Base-by-base conservation (phyloP, 768 basidiomycete species). In the Galerina marginata region DNA sequence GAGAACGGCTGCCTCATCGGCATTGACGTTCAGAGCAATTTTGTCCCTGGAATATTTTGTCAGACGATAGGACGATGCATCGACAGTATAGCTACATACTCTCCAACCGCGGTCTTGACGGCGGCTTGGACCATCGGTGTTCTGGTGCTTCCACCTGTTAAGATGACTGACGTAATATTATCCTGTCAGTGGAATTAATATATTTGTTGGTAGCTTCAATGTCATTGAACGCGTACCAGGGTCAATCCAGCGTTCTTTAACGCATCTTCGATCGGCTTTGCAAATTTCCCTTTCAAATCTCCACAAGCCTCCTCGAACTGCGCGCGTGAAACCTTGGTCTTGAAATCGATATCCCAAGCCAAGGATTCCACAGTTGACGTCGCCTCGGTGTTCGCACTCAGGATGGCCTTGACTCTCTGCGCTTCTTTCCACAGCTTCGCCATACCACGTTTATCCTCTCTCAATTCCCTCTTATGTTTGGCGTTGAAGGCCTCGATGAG, bases 401-500 rank as follows among this genome's bases (percentile, higher is more conserved):
- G 76, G 64, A 99, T 91, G 7, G 88, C 82, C 79, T 99, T 99
- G 66, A 98, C 85, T 60, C 96, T 85, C 15, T 85, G 86, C 1
- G 96, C 93, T 75, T 99, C 97, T 72, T 96, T 96, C 86, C 93
- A 91, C 6, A 99, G 77, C 74, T 96, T 96, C 4, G 93, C 91
- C 89, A 97, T 91, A 1, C 90, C 96, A 56, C 88, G 83, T 70
- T 87, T 86, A 69, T 96, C 92, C 64, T 80, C 79, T 29, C 85
- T 83, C 39, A 95, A 83, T 62, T 89, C 86, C 71, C 76, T 83
- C 66, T 85, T 85, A 60, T 90, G 79, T 74, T 90, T 91, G 51
- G 78, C 72, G 69, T 90, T 86, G 75, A 98, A 97, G 53, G 83
- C 83, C 50, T 84, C 84, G 26, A 90, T 77, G 54, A 99, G 82